Conservation (phyloP, 257 asterid species). For the Solanum pennellii region DNA sequence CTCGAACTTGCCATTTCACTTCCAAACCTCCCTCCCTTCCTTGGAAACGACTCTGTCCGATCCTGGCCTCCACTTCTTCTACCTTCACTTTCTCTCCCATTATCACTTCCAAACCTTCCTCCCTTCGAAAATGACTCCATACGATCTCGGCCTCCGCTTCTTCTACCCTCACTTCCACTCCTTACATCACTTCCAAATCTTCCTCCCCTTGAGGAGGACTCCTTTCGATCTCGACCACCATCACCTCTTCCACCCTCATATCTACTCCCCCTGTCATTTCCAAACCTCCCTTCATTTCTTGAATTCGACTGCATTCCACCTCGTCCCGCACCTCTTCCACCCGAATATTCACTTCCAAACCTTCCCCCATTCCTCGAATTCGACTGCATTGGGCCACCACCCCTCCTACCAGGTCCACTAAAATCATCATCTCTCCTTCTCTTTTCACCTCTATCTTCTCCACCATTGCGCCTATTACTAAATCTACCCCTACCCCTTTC, state of each 20-base stretch:
- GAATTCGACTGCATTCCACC: background rate
- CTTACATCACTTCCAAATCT: conserved; percentile 3
- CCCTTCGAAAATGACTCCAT: background rate
- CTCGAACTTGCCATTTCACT: background rate
- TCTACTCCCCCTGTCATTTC: conserved; percentile 10
- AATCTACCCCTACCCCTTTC: conserved; percentile 11
- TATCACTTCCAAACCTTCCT: conserved; percentile 5
- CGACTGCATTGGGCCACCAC: background rate
- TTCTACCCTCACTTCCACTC: conserved; percentile 7
- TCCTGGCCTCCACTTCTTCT: background rate
- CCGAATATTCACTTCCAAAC: background rate
- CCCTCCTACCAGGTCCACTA: background rate
- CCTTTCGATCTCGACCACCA: background rate
- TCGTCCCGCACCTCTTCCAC: background rate
- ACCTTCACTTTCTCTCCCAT: conserved; percentile 7
- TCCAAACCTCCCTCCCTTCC: conserved; percentile 33
- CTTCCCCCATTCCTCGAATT: conserved; percentile 6
- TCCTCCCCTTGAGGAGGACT: background rate
- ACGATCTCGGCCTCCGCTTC: background rate
- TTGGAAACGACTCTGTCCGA: background rate
- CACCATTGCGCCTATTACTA: background rate
- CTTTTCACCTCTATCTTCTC: conserved; percentile 27
- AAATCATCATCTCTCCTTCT: conserved; percentile 16
- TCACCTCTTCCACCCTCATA: background rate
- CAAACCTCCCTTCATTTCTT: background rate